These are phyloP conservation scores for Phytophthora uliginosa DNA, from an alignment of 352 stramenopile species.

Conservation along the genomic window DNA sequence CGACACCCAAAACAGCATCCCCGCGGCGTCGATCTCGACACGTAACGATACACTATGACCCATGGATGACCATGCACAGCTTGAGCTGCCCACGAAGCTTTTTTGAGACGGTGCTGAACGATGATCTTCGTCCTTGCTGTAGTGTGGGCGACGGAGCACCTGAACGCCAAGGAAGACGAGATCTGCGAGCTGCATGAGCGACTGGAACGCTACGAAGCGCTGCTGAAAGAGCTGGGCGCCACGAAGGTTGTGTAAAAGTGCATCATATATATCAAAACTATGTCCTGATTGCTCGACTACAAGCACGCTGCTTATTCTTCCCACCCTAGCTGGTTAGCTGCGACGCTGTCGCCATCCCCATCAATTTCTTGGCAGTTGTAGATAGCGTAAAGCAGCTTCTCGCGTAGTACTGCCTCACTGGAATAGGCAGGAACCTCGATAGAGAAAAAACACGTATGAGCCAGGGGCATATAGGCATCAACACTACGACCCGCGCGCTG, in stretches of 20 bases:
- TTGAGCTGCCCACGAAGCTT: neutral
- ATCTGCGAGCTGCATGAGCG: conserved; percentile 39
- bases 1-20: conserved; percentile 24
- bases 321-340: conserved; percentile 84
- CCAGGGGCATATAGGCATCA: conserved; percentile 95
- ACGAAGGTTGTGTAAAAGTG: conserved; percentile 28
- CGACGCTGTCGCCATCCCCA: conserved; percentile 84
- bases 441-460: conserved; percentile 99
- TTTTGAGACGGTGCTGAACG: conserved; percentile 3
- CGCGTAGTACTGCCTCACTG: conserved; percentile 70
- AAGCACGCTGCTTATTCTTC: conserved; percentile 53
- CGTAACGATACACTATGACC: conserved; percentile 6
- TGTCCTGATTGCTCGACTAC: too few species aligned
- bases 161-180: conserved; percentile 39
- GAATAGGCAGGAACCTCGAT: conserved; percentile 97
- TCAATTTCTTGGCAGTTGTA: conserved; percentile 96
- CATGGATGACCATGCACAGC: conserved; percentile 13
- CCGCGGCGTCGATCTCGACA: conserved; percentile 28
- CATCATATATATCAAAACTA: conserved; percentile 29
- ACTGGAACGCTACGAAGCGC: conserved; percentile 29
- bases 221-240: conserved; percentile 19
- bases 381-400: conserved; percentile 93
- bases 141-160: conserved; percentile 38
- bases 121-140: conserved; percentile 22
- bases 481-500: conserved; percentile 44